Base-by-base conservation (phyloP, 192 early-diverging fungal species). In the Coemansia sp. region DNA sequence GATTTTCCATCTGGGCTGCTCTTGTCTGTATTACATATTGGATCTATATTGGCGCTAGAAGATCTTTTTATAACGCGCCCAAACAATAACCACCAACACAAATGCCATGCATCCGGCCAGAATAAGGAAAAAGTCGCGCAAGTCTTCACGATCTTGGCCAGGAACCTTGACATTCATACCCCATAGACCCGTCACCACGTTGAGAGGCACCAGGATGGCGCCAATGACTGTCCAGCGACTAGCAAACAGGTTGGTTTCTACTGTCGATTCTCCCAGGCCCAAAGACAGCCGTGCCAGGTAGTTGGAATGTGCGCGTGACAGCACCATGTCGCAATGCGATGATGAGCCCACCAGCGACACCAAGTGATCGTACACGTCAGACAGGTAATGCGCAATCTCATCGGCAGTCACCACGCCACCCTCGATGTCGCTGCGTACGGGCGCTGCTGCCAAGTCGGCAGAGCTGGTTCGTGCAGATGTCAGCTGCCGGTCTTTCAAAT, bases 151-250 rank as follows among this genome's bases (percentile, higher is more conserved):
- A 15, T 70, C 63, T 37, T 65, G 55, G 19, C 69, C 65, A 0
- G 75, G 75, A 5, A 81, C 79, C 21, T 61, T 57, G 15, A 80
- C 78, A 43, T 82, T 81, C 77, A 81, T 81, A 39, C 84, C 84
- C 68, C 70, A 84, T 11, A 86, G 59, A 18, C 91, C 91, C 6
- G 93, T 90, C 9, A 97, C 82, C 18, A 97, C 58, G 50, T 93
- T 94, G 45, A 96, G 75, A 1, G 96, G 96, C 19, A 98, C 81
- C 9, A 98, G 62, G 44, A 98, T 91, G 50, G 82, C 84, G 6
- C 89, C 94, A 16, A 96, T 63, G 33, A 90, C 88, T 0, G 92
- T 96, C 72, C 95, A 83, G 36, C 84, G 82, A 53, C 87, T 87
- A 5, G 95, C 86, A 14, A 91, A 88, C 41, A 87, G 82, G 46